A percentile compares a stretch with the other conserved stretches of the same genome.
phyloP scores from a whole-genome alignment of 169 alveolate species.

The Plasmodium gonderi region DNA sequence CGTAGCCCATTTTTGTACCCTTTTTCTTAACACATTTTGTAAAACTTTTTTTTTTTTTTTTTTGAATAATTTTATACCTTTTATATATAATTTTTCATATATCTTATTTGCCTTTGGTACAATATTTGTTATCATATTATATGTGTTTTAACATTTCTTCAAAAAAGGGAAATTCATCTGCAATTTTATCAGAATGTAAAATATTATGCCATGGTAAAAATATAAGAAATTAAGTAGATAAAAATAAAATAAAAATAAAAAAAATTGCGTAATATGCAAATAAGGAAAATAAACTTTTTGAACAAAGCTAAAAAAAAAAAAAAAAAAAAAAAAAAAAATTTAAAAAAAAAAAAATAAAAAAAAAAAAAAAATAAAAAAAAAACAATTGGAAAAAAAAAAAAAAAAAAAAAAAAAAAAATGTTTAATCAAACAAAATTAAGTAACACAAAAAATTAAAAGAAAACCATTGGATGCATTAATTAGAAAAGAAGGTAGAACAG shows the following conservation, averaged over 20 bases:
- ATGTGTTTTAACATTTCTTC: neutral
- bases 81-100: constrained; percentile 5
- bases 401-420: constrained; percentile 16
- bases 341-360: neutral
- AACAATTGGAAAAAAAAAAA: neutral
- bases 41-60: neutral
- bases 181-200: neutral
- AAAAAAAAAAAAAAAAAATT: neutral
- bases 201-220: neutral
- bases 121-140: too few relatives aligned
- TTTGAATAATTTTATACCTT: neutral
- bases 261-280: neutral
- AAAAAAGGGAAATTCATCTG: neutral
- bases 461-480: neutral
- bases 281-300: neutral
- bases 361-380: constrained; percentile 1
- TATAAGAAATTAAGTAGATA: neutral
- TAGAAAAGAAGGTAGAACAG: constrained; percentile 11
- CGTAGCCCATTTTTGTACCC: neutral
- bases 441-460: constrained; percentile 20
- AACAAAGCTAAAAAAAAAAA: constrained; percentile 2
- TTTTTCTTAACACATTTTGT: neutral
- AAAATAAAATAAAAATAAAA: neutral
- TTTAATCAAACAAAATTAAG: constrained; percentile 24
- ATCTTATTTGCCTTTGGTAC: neutral